Percentiles rank a stretch among this genome's conserved stretches.
Conservation (phyloP, 1,284 basidiomycete genomes). For the Pseudozyma sp. region DNA sequence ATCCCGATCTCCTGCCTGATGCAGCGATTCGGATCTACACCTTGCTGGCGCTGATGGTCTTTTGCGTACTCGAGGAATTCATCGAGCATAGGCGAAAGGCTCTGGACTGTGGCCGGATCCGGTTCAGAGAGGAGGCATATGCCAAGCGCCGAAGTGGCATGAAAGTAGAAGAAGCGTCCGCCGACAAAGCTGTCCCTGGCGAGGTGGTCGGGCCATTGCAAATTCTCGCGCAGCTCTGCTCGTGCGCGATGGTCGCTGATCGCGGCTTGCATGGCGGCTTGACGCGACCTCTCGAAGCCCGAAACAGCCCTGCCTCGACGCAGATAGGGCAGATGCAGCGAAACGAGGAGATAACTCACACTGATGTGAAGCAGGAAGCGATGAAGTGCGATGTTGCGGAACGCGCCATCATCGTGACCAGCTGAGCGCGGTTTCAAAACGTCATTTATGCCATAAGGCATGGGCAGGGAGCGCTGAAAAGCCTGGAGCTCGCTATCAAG, state of each 20-base stretch:
- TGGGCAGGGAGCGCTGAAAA: constrained; percentile 5
- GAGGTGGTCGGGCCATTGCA: constrained; percentile 21
- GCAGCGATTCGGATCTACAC: constrained; percentile 28
- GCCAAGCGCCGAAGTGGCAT: constrained; percentile 27
- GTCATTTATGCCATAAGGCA: constrained; percentile 3
- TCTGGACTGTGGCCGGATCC: background rate
- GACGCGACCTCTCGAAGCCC: constrained; percentile 17
- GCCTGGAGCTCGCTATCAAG: constrained; percentile 15
- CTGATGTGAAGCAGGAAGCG: constrained; percentile 22
- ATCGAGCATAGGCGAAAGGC: constrained; percentile 12
- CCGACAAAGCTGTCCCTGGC: constrained; percentile 25
- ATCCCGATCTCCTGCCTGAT: constrained; percentile 33
- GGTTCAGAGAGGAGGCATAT: constrained; percentile 27
- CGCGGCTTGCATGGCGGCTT: constrained; percentile 17
- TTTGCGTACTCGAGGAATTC: constrained; percentile 16
- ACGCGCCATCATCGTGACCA: background rate
- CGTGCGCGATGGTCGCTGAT: constrained; percentile 12
- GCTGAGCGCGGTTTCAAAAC: too few relatives aligned
- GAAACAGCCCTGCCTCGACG: constrained; percentile 18
- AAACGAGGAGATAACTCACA: constrained; percentile 17
- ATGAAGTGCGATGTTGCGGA: constrained; percentile 16
- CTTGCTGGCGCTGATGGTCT: constrained; percentile 18
- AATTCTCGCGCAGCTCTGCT: background rate
- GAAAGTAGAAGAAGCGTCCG: constrained; percentile 31
- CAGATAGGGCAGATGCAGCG: constrained; percentile 22